phyloP scores from a whole-genome alignment of 2,329 filamentous ascomycete genomes.

The Aspergillus intermedius region DNA sequence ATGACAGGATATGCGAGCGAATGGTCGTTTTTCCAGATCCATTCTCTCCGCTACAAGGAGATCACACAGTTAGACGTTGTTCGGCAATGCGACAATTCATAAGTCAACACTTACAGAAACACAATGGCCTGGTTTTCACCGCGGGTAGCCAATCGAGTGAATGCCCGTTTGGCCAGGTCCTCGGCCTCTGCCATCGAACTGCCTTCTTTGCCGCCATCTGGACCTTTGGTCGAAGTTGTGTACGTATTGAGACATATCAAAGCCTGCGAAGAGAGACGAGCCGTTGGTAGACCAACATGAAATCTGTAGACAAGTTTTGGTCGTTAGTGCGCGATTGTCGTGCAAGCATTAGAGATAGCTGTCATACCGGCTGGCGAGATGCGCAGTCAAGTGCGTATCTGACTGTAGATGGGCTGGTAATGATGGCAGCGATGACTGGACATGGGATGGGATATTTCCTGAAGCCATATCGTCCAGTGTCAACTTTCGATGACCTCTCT shows the following conservation, averaged over 20 bases:
- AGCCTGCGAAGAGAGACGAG: slow-evolving; percentile 82
- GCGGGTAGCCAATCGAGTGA: slow-evolving; percentile 74
- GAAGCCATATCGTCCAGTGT: slow-evolving; percentile 34
- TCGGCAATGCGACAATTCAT: background rate
- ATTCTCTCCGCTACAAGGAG: slow-evolving; percentile 69
- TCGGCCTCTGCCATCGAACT: slow-evolving; percentile 90
- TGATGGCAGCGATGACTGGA: slow-evolving; percentile 77
- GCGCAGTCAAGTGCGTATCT: slow-evolving; percentile 46
- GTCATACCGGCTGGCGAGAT: slow-evolving; percentile 44
- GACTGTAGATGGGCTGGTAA: slow-evolving; percentile 64
- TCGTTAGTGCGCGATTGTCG: background rate
- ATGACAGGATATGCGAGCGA: slow-evolving; percentile 77
- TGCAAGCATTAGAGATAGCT: background rate
- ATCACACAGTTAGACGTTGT: slow-evolving; percentile 19
- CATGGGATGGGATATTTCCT: slow-evolving; percentile 53
- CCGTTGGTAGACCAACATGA: slow-evolving; percentile 82
- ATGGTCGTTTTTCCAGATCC: slow-evolving; percentile 94
- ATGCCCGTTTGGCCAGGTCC: slow-evolving; percentile 81
- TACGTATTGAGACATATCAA: slow-evolving; percentile 93
- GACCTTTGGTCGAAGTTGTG: slow-evolving; percentile 77
- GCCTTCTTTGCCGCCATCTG: slow-evolving; percentile 84
- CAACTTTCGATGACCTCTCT: too few relatives aligned
- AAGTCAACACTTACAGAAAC: slow-evolving; percentile 65
- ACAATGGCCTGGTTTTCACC: slow-evolving; percentile 90
- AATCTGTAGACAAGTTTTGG: slow-evolving; percentile 64